These are phyloP conservation scores for Penicillium hesseltinei DNA, from an alignment of 2,329 filamentous ascomycete species.

Conservation along the genomic window DNA sequence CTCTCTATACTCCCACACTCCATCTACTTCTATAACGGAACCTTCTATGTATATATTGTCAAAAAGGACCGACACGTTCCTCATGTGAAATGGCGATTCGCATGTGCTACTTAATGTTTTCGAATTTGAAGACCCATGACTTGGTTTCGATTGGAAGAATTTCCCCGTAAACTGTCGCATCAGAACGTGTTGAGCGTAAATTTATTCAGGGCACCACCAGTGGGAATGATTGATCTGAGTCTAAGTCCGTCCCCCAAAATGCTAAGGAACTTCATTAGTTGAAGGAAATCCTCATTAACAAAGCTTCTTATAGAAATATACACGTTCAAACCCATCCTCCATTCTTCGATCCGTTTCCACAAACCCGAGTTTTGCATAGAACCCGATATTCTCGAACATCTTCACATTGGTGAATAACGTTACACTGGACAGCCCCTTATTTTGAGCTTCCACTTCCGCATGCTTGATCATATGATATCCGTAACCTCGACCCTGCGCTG, in stretches of 20 bases:
- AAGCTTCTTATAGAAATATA: slow-evolving; percentile 19
- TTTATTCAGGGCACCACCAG: neutral
- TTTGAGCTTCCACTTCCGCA: neutral
- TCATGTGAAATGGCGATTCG: slow-evolving; percentile 1
- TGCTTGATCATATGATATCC: slow-evolving; percentile 8
- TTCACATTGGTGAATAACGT: slow-evolving; percentile 25
- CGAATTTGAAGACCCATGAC: neutral
- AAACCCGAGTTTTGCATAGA: slow-evolving; percentile 23
- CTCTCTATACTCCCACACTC: neutral
- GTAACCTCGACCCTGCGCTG: slow-evolving; percentile 19
- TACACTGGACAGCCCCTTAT: neutral
- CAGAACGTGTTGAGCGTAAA: neutral
- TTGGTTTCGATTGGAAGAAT: neutral
- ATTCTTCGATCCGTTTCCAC: slow-evolving; percentile 13
- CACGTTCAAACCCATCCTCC: slow-evolving; percentile 24
- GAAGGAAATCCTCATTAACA: neutral
- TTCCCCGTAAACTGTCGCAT: neutral
- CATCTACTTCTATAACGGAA: slow-evolving; percentile 5
- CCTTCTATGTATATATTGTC: slow-evolving; percentile 16
- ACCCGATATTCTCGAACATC: slow-evolving; percentile 24
- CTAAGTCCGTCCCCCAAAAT: neutral
- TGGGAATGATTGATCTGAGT: neutral
- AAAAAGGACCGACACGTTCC: neutral
- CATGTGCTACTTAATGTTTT: slow-evolving; percentile 12
- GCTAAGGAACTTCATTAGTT: neutral